Evolutionary conservation across 768 basidiomycete genomes (phyloP).

Genomic region (Rhodosporidiobolus odoratus): DNA sequence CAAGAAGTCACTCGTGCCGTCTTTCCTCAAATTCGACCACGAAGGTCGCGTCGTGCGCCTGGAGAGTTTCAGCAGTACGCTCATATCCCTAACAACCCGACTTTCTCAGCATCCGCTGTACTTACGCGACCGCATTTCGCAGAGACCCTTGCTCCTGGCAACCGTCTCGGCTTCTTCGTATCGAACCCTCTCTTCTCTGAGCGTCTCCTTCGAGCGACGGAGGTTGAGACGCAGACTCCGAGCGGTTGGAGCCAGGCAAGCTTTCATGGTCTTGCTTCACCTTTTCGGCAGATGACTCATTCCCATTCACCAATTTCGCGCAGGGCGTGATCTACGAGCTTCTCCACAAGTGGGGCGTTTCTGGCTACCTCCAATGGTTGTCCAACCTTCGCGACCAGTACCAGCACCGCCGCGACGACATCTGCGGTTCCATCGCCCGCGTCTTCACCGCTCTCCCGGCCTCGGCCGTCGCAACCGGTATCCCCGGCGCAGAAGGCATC

Average conservation of each 20-base stretch:
- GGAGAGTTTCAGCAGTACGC: constrained; percentile 63
- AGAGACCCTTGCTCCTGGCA: constrained; percentile 70
- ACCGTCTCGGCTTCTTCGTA: constrained; percentile 72
- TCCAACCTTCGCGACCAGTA: constrained; percentile 59
- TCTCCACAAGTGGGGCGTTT: constrained; percentile 58
- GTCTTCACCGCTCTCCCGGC: background rate
- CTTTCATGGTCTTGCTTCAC: constrained; percentile 54
- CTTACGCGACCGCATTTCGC: background rate
- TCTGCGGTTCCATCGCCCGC: constrained; percentile 58
- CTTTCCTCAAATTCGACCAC: constrained; percentile 58
- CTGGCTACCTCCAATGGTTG: constrained; percentile 72
- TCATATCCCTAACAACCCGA: background rate
- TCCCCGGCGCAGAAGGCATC: background rate
- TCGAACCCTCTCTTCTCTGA: constrained; percentile 71
- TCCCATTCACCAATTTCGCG: background rate
- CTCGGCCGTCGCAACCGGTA: background rate
- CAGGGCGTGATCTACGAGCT: constrained; percentile 58
- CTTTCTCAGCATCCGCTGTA: background rate
- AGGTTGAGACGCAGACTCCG: constrained; percentile 65
- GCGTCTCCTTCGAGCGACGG: constrained; percentile 63
- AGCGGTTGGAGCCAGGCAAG: constrained; percentile 62
- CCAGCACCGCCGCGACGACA: constrained; percentile 56
- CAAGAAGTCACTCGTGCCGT: constrained; percentile 33
- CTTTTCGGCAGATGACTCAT: too few species aligned
- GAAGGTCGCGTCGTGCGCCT: constrained; percentile 77